These are phyloP conservation scores for Gremmenia infestans DNA, from an alignment of 2,329 filamentous ascomycete genomes.

Conservation along the genomic window DNA sequence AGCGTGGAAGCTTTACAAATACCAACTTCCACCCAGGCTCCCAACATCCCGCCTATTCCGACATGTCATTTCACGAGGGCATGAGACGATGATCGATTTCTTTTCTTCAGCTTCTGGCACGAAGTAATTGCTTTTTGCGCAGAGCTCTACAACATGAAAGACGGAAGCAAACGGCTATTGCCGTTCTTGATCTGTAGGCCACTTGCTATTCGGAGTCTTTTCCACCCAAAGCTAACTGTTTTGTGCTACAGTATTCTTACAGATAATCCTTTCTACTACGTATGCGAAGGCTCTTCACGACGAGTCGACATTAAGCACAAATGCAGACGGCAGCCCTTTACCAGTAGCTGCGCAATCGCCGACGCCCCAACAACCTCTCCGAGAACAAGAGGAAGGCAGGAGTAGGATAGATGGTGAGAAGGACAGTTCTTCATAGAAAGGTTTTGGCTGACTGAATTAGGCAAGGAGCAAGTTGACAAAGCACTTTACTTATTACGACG, in stretches of 20 bases:
- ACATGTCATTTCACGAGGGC: constrained; percentile 10
- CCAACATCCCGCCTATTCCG: constrained; percentile 8
- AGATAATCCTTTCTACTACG: constrained; percentile 18
- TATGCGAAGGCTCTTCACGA: constrained; percentile 19
- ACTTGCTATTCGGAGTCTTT: neutral
- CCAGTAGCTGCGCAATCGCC: constrained; percentile 24
- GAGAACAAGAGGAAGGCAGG: constrained; percentile 17
- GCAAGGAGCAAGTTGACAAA: constrained; percentile 32
- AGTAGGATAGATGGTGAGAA: constrained; percentile 24
- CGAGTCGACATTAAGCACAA: constrained; percentile 16
- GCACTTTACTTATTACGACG: constrained; percentile 32
- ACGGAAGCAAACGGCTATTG: constrained; percentile 25
- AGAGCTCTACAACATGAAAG: constrained; percentile 28
- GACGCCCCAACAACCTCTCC: constrained; percentile 23
- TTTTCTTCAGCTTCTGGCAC: constrained; percentile 18
- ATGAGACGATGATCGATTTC: constrained; percentile 24
- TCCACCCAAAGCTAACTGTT: neutral
- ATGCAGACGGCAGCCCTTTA: constrained; percentile 21
- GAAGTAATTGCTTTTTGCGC: constrained; percentile 21
- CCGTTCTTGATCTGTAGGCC: constrained; percentile 31
- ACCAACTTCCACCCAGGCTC: constrained; percentile 12
- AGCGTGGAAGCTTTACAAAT: constrained; percentile 19
- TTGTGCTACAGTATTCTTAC: constrained; percentile 24
- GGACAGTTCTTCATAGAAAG: neutral
- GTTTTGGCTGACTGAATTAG: constrained; percentile 22